Evolutionary conservation across 2,329 filamentous ascomycete genomes (phyloP).

Genomic region (Juglanconis oblonga): DNA sequence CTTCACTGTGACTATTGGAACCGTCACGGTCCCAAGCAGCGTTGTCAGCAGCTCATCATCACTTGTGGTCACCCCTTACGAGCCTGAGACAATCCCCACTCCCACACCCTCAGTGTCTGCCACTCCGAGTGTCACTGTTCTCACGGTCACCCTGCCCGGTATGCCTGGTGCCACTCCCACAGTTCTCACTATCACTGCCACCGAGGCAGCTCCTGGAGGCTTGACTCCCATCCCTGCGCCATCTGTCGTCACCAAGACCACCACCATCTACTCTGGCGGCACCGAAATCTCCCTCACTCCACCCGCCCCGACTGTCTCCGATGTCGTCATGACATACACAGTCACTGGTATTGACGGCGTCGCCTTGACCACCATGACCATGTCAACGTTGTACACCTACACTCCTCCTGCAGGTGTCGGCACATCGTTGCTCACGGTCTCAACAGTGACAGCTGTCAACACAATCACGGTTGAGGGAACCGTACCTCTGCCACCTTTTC

Average conservation of each 20-base stretch:
- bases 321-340: slow-evolving; percentile 23
- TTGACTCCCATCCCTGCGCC: slow-evolving; percentile 1
- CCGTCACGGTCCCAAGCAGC: not conserved
- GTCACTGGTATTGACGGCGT: slow-evolving; percentile 15
- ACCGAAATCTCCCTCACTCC: slow-evolving; percentile 11
- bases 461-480: slow-evolving; percentile 11
- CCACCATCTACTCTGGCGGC: slow-evolving; percentile 7
- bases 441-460: slow-evolving; percentile 16
- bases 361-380: slow-evolving; percentile 12
- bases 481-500: not conserved
- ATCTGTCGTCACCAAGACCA: slow-evolving; percentile 3
- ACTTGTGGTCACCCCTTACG: not conserved
- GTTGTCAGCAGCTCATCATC: not conserved
- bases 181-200: slow-evolving; percentile 14
- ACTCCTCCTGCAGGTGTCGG: slow-evolving; percentile 2
- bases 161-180: slow-evolving; percentile 4
- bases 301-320: slow-evolving; percentile 6
- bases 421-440: slow-evolving; percentile 10
- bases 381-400: slow-evolving; percentile 14
- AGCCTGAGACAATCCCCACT: not conserved
- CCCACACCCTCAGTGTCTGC: not conserved
- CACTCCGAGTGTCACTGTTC: not conserved
- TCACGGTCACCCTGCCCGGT: slow-evolving; percentile 15
- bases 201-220: not conserved
- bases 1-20: slow-evolving; percentile 20